Evolutionary conservation across 345 rosid species (phyloP), one percentile per base, ranked within the genome.

Genomic region (Firmiana major): DNA sequence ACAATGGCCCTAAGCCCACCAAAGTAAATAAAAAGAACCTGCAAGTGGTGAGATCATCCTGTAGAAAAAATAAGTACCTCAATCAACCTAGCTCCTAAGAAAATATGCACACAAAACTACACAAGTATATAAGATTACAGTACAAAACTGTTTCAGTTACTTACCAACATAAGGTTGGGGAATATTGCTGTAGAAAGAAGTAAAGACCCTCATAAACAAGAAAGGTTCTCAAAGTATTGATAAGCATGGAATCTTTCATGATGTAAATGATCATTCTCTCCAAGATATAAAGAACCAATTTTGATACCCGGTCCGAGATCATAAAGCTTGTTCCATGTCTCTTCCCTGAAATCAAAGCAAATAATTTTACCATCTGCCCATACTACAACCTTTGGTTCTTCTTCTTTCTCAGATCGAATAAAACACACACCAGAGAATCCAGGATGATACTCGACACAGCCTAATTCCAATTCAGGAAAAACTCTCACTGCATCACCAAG

Each of bases 281-380:
- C 60, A 21, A 57, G 60, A n/a, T 15, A 49, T 3, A 57, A 13
- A 12, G 60, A 57, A 12, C 60, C 60, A 9, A 57, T 57, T 57
- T 57, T 57, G 60, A 57, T 9, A 3, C 60, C 60, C 10, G 60
- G 24, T 10, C 73, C 57, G 11, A 69, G 73, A 69, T 69, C 73
- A 26, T 69, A 46, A 1, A 69, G 21, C 57, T 22, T 46, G 49
- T 69, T 69, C 73, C 73, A 69, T 13, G 57, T 34, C 21, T 55
- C 73, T 46, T 69, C 13, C 12, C 0, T 15, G 38, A 69, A 69
- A 46, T 69, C 58, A 16, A 28, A 69, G 42, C 58, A 69, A 15
- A 69, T 69, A 26, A 69, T 48, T 31, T 69, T 69, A 26, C 58
- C 73, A 48, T 69, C 73, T 4, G 58, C 43, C 73, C 73, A 48